These are phyloP conservation scores for Oidiodendron maius DNA, from an alignment of 495 filamentous ascomycete genomes.

Conservation along the genomic window DNA sequence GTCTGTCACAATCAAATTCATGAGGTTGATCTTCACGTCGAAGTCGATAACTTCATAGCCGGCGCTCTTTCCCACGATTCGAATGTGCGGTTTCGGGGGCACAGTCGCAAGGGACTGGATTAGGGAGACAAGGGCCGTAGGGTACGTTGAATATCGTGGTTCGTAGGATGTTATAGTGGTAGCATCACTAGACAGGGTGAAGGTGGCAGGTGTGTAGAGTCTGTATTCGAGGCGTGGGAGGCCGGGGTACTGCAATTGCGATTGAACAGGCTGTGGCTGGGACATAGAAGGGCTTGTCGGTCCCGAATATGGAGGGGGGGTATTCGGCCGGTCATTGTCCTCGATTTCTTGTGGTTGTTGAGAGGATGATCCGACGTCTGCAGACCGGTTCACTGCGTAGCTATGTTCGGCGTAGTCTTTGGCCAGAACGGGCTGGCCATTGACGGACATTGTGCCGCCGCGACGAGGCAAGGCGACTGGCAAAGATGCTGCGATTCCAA, in stretches of 20 bases:
- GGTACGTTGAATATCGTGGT: conserved; percentile 33
- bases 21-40: conserved; percentile 45
- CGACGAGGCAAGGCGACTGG: background rate
- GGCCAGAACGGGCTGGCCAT: conserved; percentile 2
- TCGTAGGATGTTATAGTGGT: conserved; percentile 37
- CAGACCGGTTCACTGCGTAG: conserved; percentile 15
- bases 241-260: conserved; percentile 25
- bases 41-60: conserved; percentile 34
- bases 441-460: background rate
- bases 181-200: conserved; percentile 40
- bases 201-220: conserved; percentile 41
- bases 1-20: conserved; percentile 38
- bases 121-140: conserved; percentile 33
- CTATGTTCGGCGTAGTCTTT: conserved; percentile 14
- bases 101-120: conserved; percentile 39
- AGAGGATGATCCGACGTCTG: conserved; percentile 4
- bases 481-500: too few relatives aligned
- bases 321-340: conserved; percentile 13
- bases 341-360: background rate
- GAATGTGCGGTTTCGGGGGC: conserved; percentile 45
- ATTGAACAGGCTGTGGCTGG: background rate
- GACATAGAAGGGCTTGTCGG: conserved; percentile 26
- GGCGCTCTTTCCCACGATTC: conserved; percentile 33
- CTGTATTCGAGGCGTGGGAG: conserved; percentile 45
- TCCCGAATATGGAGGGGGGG: conserved; percentile 41